Percentiles rank a stretch among this genome's conserved stretches.
These are phyloP conservation scores for Candida piceae DNA, from an alignment of 805 yeast species.

Conservation along the genomic window DNA sequence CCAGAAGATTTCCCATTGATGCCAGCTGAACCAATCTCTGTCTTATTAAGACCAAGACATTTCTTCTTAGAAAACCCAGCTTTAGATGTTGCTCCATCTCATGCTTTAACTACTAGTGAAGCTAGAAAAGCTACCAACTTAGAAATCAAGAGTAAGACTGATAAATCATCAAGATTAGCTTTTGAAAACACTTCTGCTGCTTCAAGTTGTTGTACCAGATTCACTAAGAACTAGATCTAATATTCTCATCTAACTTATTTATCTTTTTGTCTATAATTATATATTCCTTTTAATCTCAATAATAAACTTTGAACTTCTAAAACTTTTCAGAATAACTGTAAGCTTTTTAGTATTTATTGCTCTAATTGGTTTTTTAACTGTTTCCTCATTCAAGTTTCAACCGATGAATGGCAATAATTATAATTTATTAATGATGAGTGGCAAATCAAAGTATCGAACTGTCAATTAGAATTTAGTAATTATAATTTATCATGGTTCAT, in stretches of 20 bases:
- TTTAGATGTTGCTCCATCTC: conserved; percentile 67
- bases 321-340: too few relatives aligned
- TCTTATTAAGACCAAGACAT: conserved; percentile 73
- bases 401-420: too few relatives aligned
- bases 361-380: too few relatives aligned
- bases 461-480: too few relatives aligned
- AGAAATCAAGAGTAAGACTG: conserved; percentile 40
- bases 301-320: background rate
- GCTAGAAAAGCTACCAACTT: conserved; percentile 33
- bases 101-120: conserved; percentile 43
- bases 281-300: too few relatives aligned
- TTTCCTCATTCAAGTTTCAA: too few relatives aligned
- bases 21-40: conserved; percentile 80
- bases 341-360: too few relatives aligned
- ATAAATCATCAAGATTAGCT: conserved; percentile 48
- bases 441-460: too few relatives aligned
- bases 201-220: conserved; percentile 30
- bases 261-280: too few relatives aligned
- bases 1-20: conserved; percentile 88
- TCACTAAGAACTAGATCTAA: conserved; percentile 13
- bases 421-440: too few relatives aligned
- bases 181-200: conserved; percentile 33
- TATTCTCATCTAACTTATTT: background rate
- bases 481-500: too few relatives aligned
- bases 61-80: conserved; percentile 76